A percentile compares a stretch with the other conserved stretches of the same genome.
Conservation (phyloP, 2,329 filamentous ascomycete species). For the Clonostachys solani region DNA sequence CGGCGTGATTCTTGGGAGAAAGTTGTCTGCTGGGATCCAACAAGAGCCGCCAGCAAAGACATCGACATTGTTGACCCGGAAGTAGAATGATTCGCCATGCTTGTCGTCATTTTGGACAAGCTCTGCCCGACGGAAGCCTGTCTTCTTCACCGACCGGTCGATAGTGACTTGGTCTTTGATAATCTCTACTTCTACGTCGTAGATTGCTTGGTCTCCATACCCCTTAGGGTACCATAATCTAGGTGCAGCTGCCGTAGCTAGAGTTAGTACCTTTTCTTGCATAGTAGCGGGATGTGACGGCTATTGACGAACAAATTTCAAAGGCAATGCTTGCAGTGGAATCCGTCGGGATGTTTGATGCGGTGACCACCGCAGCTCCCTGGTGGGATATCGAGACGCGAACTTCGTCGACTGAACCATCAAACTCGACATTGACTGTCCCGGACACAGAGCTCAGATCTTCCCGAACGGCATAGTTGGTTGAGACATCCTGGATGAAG, state of each 20-base stretch:
- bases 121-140: slow-evolving; percentile 59
- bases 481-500: slow-evolving; percentile 56
- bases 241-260: slow-evolving; percentile 50
- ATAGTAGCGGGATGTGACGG: too few relatives aligned
- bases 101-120: slow-evolving; percentile 50
- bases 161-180: slow-evolving; percentile 33
- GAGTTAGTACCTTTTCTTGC: slow-evolving; percentile 56
- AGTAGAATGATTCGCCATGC: slow-evolving; percentile 69
- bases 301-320: too few relatives aligned
- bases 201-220: slow-evolving; percentile 49
- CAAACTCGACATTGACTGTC: slow-evolving; percentile 38
- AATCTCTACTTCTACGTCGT: slow-evolving; percentile 48
- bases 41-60: slow-evolving; percentile 73
- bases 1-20: slow-evolving; percentile 61
- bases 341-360: too few relatives aligned
- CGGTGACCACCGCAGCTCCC: slow-evolving; percentile 44
- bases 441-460: slow-evolving; percentile 48
- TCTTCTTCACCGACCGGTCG: slow-evolving; percentile 51
- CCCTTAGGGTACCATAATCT: too few relatives aligned
- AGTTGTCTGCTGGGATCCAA: slow-evolving; percentile 77
- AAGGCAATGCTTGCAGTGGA: too few relatives aligned
- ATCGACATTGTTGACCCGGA: slow-evolving; percentile 67
- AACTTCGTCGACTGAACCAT: slow-evolving; percentile 31
- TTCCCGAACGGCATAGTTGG: slow-evolving; percentile 51
- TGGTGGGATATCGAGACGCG: slow-evolving; percentile 40